Percentiles rank a stretch among this genome's conserved stretches.
Conservation (phyloP, 495 filamentous ascomycete species). For the Rhypophila decipiens region DNA sequence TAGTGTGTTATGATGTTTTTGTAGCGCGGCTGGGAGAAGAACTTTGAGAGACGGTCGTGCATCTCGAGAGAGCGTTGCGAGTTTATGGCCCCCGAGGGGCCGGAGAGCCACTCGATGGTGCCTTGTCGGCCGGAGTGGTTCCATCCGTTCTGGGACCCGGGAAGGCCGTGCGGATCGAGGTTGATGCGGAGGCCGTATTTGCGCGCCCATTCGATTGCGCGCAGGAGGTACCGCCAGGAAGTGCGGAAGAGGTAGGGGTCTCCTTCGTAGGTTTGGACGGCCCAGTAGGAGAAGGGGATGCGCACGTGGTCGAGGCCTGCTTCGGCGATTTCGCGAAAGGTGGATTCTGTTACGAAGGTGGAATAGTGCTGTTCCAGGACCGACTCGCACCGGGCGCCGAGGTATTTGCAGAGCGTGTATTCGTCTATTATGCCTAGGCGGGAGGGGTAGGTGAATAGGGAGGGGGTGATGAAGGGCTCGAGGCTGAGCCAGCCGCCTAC, state of each 20-base stretch:
- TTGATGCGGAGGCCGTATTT: conserved; percentile 92
- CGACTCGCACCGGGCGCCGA: conserved; percentile 55
- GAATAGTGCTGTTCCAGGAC: conserved; percentile 88
- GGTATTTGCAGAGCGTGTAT: conserved; percentile 64
- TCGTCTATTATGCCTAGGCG: conserved; percentile 74
- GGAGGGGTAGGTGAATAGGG: conserved; percentile 69
- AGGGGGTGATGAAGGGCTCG: conserved; percentile 93
- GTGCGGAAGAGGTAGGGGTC: conserved; percentile 86
- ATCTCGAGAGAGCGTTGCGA: conserved; percentile 72
- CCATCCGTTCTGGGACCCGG: conserved; percentile 85
- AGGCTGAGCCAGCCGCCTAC: conserved; percentile 91
- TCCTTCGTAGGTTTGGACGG: conserved; percentile 72
- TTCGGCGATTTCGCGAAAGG: conserved; percentile 74
- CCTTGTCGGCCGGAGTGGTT: conserved; percentile 79
- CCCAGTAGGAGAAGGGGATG: conserved; percentile 95
- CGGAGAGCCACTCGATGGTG: conserved; percentile 68
- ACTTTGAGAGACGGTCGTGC: conserved; percentile 70
- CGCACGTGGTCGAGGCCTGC: conserved; percentile 95
- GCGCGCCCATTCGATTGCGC: conserved; percentile 88
- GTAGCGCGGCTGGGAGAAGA: conserved; percentile 82
- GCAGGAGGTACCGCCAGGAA: conserved; percentile 89
- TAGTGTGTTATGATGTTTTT: conserved; percentile 79
- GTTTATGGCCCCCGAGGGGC: conserved; percentile 61
- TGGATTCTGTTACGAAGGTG: conserved; percentile 73
- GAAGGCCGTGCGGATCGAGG: conserved; percentile 82